These are phyloP conservation scores for Mycena vitilis DNA, from an alignment of 768 basidiomycete genomes.

Conservation along the genomic window DNA sequence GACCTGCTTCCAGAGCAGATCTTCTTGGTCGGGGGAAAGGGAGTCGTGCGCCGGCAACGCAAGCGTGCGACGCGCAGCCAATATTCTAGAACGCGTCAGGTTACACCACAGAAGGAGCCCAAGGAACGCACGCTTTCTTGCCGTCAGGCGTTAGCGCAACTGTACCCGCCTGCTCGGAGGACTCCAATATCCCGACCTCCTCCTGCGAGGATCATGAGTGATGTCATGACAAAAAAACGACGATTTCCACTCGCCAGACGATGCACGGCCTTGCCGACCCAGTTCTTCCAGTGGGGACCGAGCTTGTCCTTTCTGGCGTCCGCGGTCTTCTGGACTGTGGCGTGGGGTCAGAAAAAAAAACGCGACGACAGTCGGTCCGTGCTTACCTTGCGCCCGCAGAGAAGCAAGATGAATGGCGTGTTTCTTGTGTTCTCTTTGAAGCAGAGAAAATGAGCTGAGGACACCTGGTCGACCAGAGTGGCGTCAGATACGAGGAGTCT, in stretches of 20 bases:
- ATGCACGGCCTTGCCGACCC: constrained; percentile 58
- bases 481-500: constrained; percentile 2
- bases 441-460: constrained; percentile 55
- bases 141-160: constrained; percentile 56
- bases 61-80: constrained; percentile 48
- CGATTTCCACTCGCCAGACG: constrained; percentile 51
- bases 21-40: constrained; percentile 47
- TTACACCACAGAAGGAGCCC: not conserved
- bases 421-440: constrained; percentile 58
- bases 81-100: constrained; percentile 41
- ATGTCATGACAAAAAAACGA: constrained; percentile 7
- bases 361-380: not conserved
- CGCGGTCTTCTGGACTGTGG: constrained; percentile 59
- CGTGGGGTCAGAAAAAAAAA: not conserved
- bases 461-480: constrained; percentile 51
- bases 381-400: constrained; percentile 57
- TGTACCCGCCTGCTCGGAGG: constrained; percentile 48
- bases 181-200: constrained; percentile 55
- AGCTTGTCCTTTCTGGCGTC: constrained; percentile 56
- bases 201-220: constrained; percentile 44
- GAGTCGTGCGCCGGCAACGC: constrained; percentile 39
- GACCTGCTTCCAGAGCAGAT: constrained; percentile 54
- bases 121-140: constrained; percentile 54
- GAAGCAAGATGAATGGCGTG: constrained; percentile 59
- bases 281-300: constrained; percentile 61